phyloP scores from a whole-genome alignment of 1,284 basidiomycete species.

The Apiotrichum brassicae region DNA sequence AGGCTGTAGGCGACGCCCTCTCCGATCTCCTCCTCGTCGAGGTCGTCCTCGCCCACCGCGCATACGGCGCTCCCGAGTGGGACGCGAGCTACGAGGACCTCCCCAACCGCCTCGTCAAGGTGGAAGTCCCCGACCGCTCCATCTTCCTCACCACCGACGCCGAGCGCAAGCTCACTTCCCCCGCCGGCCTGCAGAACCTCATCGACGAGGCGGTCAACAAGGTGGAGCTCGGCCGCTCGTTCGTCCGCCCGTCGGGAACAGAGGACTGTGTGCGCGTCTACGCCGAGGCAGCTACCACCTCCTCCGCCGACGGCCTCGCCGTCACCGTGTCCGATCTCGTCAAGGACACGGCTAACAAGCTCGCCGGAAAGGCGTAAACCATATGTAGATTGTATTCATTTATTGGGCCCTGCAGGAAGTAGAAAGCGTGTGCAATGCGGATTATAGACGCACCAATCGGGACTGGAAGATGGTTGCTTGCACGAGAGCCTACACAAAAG shows the following conservation, averaged over 20 bases:
- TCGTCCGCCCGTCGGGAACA: constrained; percentile 94
- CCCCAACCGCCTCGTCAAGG: constrained; percentile 95
- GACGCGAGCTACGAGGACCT: constrained; percentile 88
- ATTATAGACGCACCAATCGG: no score
- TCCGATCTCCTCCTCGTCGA: constrained; percentile 96
- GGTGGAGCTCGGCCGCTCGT: constrained; percentile 79
- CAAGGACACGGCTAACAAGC: constrained; percentile 17
- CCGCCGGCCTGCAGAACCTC: constrained; percentile 72
- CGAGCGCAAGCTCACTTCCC: constrained; percentile 77
- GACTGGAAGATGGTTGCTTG: no score
- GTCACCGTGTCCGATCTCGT: constrained; percentile 32
- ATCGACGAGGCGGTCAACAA: constrained; percentile 77
- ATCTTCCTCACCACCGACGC: constrained; percentile 90
- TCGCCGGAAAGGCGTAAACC: constrained; percentile 2
- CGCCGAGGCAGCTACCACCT: constrained; percentile 73
- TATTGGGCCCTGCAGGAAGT: neutral
- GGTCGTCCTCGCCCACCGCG: constrained; percentile 78
- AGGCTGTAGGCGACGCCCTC: constrained; percentile 95
- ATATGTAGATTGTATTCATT: neutral
- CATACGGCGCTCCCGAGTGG: constrained; percentile 82
- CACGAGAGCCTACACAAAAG: no score
- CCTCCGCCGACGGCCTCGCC: constrained; percentile 59
- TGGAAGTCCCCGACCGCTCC: constrained; percentile 75
- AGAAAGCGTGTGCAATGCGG: neutral
- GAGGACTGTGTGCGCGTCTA: constrained; percentile 98